phyloP scores from a whole-genome alignment of 768 basidiomycete species.

The Pleurotus djamor region DNA sequence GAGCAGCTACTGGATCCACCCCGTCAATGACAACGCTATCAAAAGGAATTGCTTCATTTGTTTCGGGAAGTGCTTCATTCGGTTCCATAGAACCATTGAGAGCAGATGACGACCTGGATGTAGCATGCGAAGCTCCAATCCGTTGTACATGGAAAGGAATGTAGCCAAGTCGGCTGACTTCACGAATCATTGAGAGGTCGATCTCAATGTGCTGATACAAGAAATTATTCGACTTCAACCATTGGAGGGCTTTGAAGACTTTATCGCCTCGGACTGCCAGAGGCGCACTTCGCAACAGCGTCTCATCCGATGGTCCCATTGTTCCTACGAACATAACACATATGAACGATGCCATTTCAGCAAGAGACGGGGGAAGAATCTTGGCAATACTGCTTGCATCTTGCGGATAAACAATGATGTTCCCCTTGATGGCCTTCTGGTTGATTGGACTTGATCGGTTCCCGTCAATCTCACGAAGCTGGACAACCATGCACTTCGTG shows the following conservation, averaged over 20 bases:
- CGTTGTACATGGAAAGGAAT: conserved; percentile 26
- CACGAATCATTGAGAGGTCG: conserved; percentile 16
- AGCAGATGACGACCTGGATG: not conserved
- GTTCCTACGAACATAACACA: conserved; percentile 41
- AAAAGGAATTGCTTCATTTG: conserved; percentile 10
- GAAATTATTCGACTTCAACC: conserved; percentile 33
- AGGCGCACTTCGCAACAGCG: conserved; percentile 33
- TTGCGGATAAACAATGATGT: conserved; percentile 40
- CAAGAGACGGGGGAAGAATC: conserved; percentile 30
- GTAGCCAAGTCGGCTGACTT: conserved; percentile 13
- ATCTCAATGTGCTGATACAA: conserved; percentile 28
- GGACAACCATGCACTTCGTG: conserved; percentile 32
- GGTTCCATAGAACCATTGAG: not conserved
- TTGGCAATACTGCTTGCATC: conserved; percentile 19
- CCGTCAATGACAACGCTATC: conserved; percentile 26
- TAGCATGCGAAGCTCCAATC: conserved; percentile 12
- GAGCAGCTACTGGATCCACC: conserved; percentile 21
- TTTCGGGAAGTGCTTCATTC: not conserved
- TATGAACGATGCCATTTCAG: conserved; percentile 29
- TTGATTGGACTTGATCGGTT: conserved; percentile 1
- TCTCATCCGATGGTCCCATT: conserved; percentile 17
- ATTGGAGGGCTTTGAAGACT: conserved; percentile 27
- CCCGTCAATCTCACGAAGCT: conserved; percentile 15
- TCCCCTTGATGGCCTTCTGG: conserved; percentile 32
- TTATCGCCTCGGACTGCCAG: conserved; percentile 25